Base-by-base conservation (phyloP, 2,329 filamentous ascomycete species). In the Penicillium hordei region DNA sequence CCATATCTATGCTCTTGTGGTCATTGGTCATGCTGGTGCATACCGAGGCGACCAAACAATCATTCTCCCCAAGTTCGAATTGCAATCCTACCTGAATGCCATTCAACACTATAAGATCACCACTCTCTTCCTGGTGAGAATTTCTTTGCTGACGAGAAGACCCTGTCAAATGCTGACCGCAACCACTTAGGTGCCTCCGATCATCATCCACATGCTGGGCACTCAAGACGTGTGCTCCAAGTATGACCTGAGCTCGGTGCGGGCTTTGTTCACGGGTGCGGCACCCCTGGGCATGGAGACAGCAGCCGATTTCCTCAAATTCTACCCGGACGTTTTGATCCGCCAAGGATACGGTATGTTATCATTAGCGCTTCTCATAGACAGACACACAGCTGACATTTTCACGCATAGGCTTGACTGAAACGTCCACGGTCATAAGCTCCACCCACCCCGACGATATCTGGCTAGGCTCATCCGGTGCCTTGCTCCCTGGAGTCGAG, bases 1-100 rank as follows among this genome's bases (percentile, higher is more conserved):
- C 63, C 91, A 95, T 68, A 94, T 94, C 62, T 95, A 93, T 72
- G 86, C 85, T 4, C 77, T 94, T 36, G 84, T 91, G 5, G 84
- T 91, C 17, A 84, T 91, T 58, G 86, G 84, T 42, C 86, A 90
- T 70, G 75, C 79, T 1, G 82, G 82, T 27, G 78, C 85, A 2
- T 93, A 86, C 69, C 83, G 88, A 40, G 91, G 91, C 10, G 90
- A 94, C 64, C 85, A 86, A 56, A 80, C 88, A 10, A 81, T 94
- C 51, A 82, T 93, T 5, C 80, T 94, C 15, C 77, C 77, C 29
- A 90, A 89, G 65, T 95, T 93, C 67, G 89, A 93, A 49, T 81
- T 93, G 46, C 78, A 81, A n/a, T 75, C 78, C 1, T 87, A 86
- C 57, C 78, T 93, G 15, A 72, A 79, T 31, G 79, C 86, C 0